phyloP scores from a whole-genome alignment of 108 stramenopile species.

The Cylindrotheca closterium region DNA sequence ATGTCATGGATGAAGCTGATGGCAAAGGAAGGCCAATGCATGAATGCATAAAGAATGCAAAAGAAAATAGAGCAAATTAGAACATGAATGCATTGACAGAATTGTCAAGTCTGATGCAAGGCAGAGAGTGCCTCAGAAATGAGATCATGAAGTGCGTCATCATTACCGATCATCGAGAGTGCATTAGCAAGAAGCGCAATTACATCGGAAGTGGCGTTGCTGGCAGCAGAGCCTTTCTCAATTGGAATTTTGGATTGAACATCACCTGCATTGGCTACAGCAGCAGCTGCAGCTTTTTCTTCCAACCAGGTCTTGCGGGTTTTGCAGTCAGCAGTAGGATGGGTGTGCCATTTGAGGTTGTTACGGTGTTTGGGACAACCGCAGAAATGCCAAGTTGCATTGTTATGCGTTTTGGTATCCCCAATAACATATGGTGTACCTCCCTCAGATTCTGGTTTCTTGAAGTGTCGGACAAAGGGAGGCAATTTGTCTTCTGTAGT shows the following conservation, averaged over 20 bases:
- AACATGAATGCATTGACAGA: too few species aligned
- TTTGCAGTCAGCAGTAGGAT: neutral
- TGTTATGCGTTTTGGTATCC: neutral
- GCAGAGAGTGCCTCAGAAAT: neutral
- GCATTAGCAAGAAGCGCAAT: neutral
- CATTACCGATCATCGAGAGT: neutral
- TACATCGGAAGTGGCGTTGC: neutral
- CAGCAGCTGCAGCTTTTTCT: neutral
- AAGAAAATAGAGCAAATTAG: too few species aligned
- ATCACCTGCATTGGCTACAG: neutral
- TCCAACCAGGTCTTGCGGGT: neutral
- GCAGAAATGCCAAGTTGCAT: slow-evolving; percentile 4
- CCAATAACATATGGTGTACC: neutral
- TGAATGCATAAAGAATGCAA: too few species aligned
- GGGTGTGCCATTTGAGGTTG: slow-evolving; percentile 2
- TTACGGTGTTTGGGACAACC: neutral
- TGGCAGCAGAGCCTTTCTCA: neutral
- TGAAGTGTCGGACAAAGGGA: slow-evolving; percentile 2
- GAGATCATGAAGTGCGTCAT: neutral
- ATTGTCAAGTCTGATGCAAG: too few species aligned
- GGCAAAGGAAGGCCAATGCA: too few species aligned
- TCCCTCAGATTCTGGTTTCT: neutral
- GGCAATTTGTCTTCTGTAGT: neutral
- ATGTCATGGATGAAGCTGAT: too few species aligned
- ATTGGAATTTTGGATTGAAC: neutral